Evolutionary conservation across 1,139 yeast species (phyloP).

Genomic region (Meyerozyma smithsonii): DNA sequence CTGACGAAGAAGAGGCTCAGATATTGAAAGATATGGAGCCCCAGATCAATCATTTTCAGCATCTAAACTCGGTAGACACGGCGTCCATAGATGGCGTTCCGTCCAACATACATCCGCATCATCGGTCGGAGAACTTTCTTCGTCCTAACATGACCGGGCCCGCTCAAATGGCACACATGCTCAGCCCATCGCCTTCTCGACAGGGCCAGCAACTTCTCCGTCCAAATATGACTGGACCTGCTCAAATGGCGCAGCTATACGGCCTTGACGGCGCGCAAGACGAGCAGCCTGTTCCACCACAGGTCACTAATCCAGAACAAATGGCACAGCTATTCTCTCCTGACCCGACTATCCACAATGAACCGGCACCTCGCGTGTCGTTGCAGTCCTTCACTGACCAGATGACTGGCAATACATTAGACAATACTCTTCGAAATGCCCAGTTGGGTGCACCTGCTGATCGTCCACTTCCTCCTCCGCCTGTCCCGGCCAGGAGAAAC

Average conservation of each 20-base stretch:
- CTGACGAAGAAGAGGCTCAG: conserved; percentile 53
- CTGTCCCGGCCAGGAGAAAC: conserved; percentile 34
- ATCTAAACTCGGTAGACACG: conserved; percentile 58
- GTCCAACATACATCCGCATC: conserved; percentile 37
- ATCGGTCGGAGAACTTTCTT: conserved; percentile 22
- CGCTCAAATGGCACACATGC: conserved; percentile 36
- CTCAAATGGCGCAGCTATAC: conserved; percentile 18
- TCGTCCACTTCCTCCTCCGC: conserved; percentile 36
- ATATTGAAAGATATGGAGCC: conserved; percentile 64
- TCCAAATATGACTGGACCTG: conserved; percentile 27
- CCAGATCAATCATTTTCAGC: conserved; percentile 60
- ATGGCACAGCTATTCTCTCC: conserved; percentile 15
- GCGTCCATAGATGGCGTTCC: conserved; percentile 59
- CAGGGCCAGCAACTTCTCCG: conserved; percentile 12
- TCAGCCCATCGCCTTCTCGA: conserved; percentile 21
- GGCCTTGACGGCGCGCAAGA: conserved; percentile 7
- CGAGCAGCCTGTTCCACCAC: conserved; percentile 3
- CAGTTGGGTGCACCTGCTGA: neutral
- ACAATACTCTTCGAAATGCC: conserved; percentile 33
- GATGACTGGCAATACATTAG: conserved; percentile 40
- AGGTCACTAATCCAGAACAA: conserved; percentile 23
- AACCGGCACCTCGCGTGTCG: conserved; percentile 25
- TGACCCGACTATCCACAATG: conserved; percentile 7
- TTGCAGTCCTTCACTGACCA: conserved; percentile 41
- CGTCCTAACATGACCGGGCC: conserved; percentile 56